Base-by-base conservation (phyloP, 345 rosid genomes). In the Eutrema heterophyllum region DNA sequence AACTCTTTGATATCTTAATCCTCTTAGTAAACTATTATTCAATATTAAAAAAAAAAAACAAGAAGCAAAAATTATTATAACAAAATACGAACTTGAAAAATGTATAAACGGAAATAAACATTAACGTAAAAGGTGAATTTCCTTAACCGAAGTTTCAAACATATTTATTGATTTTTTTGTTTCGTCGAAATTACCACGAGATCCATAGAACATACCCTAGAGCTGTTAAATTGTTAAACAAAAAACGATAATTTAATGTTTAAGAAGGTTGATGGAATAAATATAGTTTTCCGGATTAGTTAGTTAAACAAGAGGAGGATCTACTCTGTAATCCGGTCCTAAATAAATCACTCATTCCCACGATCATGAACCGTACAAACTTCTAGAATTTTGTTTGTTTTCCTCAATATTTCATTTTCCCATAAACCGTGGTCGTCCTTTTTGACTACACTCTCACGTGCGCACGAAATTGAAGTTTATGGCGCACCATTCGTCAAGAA, bases 371-470 rank as follows among this genome's bases (percentile, higher is more conserved):
- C 76, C 71, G 48, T 64, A 70, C 38, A 50, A 53, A 63, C 50
- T 70, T 70, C 40, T 70, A 49, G 67, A 61, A 55, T 29, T 53
- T 13, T 5, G 9, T 54, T 36, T 33, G 9, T 54, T 36, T 33
- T 16, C 9, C 30, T 7, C 35, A 39, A 52, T 51, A 24, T 41
- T 52, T 50, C 52, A 14, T 5, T 41, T 69, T 32, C 32, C 76
- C 54, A 48, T 30, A 58, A 27, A 11, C 13, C 1, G 1, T 52
- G 62, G 76, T 71, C 72, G 33, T 7, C 55, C 49, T 64, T 77
- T 65, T 71, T 18, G 68, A 71, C 80, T 71, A 77, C 80, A 71
- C 44, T 32, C 43, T 64, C 76, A 77, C 76, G 76, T 70, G 80
- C 76, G 11, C 71, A 64, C 7, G 24, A 64, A 49, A 64, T 6